Conservation (phyloP, 495 filamentous ascomycete genomes). For the Lasiosphaeria ovina region DNA sequence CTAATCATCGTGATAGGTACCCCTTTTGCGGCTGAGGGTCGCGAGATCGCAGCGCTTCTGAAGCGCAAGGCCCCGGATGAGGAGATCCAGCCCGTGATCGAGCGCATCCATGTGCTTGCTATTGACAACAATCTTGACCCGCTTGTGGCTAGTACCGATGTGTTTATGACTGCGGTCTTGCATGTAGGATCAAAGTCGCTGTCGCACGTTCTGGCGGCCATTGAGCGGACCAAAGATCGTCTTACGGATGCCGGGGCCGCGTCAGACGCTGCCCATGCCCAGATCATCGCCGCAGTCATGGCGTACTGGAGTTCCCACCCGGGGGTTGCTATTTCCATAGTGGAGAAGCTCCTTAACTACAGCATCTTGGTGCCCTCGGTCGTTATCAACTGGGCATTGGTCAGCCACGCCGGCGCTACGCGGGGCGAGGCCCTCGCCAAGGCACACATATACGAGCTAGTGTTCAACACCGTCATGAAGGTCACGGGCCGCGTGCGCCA, state of each 20-base stretch:
- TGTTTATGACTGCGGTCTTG: conserved; percentile 88
- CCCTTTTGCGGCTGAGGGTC: conserved; percentile 77
- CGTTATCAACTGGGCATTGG: conserved; percentile 86
- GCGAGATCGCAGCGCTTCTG: conserved; percentile 73
- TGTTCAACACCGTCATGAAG: conserved; percentile 83
- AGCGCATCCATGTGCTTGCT: conserved; percentile 73
- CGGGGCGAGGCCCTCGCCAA: conserved; percentile 66
- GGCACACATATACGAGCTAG: conserved; percentile 81
- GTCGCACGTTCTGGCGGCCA: conserved; percentile 91
- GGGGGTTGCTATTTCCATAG: conserved; percentile 85
- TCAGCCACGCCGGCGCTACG: conserved; percentile 48
- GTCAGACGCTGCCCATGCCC: conserved; percentile 69
- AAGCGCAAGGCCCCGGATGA: conserved; percentile 79
- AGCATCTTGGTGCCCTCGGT: conserved; percentile 79
- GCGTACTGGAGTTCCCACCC: conserved; percentile 92
- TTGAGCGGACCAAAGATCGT: conserved; percentile 92
- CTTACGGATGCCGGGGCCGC: conserved; percentile 72
- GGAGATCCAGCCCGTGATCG: conserved; percentile 74
- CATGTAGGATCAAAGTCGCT: conserved; percentile 91
- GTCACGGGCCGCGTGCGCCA: conserved; percentile 87
- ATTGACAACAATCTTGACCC: conserved; percentile 67
- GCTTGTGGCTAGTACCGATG: conserved; percentile 80
- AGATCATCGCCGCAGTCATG: conserved; percentile 89
- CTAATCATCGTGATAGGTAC: conserved; percentile 50
- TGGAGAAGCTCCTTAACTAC: conserved; percentile 98